phyloP scores from a whole-genome alignment of 2,329 filamentous ascomycete species.

The Pseudogymnoascus sp. region DNA sequence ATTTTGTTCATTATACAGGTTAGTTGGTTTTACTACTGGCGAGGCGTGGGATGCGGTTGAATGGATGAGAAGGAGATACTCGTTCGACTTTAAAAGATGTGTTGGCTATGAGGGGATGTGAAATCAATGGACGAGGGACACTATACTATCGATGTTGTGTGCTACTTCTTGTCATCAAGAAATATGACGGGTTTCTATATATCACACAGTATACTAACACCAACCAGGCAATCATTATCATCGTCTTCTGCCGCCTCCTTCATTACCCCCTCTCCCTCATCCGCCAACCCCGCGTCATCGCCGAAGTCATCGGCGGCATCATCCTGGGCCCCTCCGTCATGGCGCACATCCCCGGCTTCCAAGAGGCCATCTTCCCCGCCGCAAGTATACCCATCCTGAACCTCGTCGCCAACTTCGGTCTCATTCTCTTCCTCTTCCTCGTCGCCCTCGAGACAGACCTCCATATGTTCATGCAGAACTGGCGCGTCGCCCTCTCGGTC shows the following conservation, averaged over 20 bases:
- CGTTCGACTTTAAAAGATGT: background rate
- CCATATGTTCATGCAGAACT: slow-evolving; percentile 67
- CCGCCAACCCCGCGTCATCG: slow-evolving; percentile 73
- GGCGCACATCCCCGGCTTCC: slow-evolving; percentile 76
- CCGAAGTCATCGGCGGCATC: slow-evolving; percentile 78
- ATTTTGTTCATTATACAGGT: slow-evolving; percentile 64
- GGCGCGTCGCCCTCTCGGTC: slow-evolving; percentile 70
- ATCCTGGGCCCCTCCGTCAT: slow-evolving; percentile 80
- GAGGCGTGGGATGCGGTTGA: background rate
- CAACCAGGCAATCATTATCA: slow-evolving; percentile 59
- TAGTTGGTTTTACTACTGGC: slow-evolving; percentile 15
- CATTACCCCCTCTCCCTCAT: slow-evolving; percentile 71
- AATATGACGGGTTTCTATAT: background rate
- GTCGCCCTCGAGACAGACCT: slow-evolving; percentile 84
- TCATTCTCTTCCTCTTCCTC: slow-evolving; percentile 79
- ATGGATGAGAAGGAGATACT: background rate
- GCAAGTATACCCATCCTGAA: slow-evolving; percentile 66
- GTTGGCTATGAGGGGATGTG: background rate
- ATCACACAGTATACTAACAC: slow-evolving; percentile 11
- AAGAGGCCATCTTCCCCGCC: slow-evolving; percentile 64
- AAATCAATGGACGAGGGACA: background rate
- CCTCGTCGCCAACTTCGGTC: slow-evolving; percentile 72
- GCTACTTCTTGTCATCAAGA: background rate
- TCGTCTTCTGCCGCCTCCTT: slow-evolving; percentile 63
- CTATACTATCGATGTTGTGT: background rate